A percentile compares a stretch with the other conserved stretches of the same genome.
Evolutionary conservation across 2,329 filamentous ascomycete genomes (phyloP).

Genomic region (Rosellinia necatrix): DNA sequence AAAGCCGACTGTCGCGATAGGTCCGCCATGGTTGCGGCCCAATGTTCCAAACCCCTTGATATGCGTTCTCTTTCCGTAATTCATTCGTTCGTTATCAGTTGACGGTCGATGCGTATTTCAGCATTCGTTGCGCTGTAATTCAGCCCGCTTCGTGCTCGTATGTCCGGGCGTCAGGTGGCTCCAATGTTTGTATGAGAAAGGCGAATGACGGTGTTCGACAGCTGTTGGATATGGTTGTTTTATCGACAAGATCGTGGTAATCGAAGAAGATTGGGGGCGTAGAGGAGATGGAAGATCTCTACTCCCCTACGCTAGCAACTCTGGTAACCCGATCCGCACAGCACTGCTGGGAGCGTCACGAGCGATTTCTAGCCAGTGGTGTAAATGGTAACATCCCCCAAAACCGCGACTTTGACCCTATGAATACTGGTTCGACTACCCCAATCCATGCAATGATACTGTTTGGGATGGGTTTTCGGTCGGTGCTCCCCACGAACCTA

Average conservation of each 20-base stretch:
- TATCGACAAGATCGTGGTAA: conserved; percentile 14
- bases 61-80: conserved; percentile 19
- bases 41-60: conserved; percentile 13
- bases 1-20: conserved; percentile 67
- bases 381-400: conserved; percentile 24
- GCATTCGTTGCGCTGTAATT: conserved; percentile 26
- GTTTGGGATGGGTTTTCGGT: conserved; percentile 18
- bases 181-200: neutral
- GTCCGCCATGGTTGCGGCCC: conserved; percentile 48
- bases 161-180: conserved; percentile 1
- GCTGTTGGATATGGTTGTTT: neutral
- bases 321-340: conserved; percentile 22
- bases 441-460: neutral
- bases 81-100: conserved; percentile 26
- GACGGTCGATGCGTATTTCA: conserved; percentile 12
- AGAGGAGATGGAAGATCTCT: conserved; percentile 20
- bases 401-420: conserved; percentile 9
- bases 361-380: conserved; percentile 16
- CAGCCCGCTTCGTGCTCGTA: conserved; percentile 16
- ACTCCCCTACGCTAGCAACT: conserved; percentile 15
- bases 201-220: neutral
- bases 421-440: conserved; percentile 12
- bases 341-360: conserved; percentile 18
- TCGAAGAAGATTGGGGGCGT: conserved; percentile 2
- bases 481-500: conserved; percentile 6